These are phyloP conservation scores for Blechomonas ayalai DNA, from an alignment of 208 protist genomes.

Conservation along the genomic window DNA sequence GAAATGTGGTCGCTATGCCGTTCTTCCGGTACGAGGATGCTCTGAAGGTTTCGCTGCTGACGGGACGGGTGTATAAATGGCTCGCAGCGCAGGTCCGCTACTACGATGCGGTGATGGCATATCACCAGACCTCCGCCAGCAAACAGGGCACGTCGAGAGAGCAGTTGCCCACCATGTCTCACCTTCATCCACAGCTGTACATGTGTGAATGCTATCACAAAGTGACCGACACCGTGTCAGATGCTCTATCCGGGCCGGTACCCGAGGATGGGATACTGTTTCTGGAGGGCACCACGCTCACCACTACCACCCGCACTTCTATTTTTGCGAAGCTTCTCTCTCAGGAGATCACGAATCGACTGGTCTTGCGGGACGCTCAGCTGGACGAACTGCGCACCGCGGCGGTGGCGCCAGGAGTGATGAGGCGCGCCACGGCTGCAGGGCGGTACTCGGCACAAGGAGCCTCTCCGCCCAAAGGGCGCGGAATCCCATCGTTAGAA, in stretches of 20 bases:
- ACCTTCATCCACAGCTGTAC: not conserved
- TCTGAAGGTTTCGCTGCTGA: not conserved
- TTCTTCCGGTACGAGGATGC: not conserved
- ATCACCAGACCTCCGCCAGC: not conserved
- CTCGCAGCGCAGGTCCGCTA: slow-evolving; percentile 2
- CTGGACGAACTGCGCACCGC: no score
- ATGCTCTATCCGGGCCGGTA: not conserved
- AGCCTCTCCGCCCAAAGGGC: no score
- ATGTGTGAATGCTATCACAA: not conserved
- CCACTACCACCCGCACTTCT: not conserved
- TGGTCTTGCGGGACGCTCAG: no score
- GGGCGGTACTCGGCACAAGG: no score
- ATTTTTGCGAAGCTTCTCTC: slow-evolving; percentile 2
- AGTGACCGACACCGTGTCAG: not conserved
- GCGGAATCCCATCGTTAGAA: no score
- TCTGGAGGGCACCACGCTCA: not conserved
- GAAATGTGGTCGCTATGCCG: no score
- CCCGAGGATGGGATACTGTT: not conserved
- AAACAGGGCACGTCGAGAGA: not conserved
- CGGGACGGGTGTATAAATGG: slow-evolving; percentile 3
- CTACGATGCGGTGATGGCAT: not conserved
- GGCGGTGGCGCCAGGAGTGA: no score
- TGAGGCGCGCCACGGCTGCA: no score
- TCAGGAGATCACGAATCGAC: no score
- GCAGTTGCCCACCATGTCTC: not conserved